Conservation (phyloP, 805 yeast genomes). For the Metschnikowia borealis region DNA sequence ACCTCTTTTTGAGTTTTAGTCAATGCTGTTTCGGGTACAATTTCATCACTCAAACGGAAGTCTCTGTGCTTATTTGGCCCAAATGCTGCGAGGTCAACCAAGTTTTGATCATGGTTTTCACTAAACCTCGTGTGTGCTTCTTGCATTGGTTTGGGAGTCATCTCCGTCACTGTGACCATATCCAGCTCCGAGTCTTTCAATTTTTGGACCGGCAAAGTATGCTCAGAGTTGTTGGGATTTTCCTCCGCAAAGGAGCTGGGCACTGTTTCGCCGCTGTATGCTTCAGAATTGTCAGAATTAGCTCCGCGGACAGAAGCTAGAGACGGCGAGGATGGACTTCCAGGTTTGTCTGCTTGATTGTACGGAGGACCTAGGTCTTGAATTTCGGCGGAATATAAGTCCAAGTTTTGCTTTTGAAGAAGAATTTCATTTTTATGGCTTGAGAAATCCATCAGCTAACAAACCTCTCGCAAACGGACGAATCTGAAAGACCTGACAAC, state of each 20-base stretch:
- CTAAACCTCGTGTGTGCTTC: not conserved
- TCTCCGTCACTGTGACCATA: constrained; percentile 10
- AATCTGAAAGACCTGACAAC: not conserved
- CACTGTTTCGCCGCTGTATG: constrained; percentile 16
- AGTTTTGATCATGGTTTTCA: not conserved
- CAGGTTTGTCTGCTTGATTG: not conserved
- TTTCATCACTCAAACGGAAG: not conserved
- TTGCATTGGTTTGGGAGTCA: not conserved
- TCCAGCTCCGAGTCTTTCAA: constrained; percentile 13
- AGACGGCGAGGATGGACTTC: constrained; percentile 17
- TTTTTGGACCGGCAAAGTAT: constrained; percentile 8
- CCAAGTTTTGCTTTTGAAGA: not conserved
- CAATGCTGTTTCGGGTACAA: not conserved
- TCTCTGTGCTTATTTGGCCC: not conserved
- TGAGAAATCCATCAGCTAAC: constrained; percentile 3
- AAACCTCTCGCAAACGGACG: not conserved
- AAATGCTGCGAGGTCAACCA: not conserved
- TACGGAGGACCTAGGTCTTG: constrained; percentile 2
- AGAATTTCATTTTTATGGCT: not conserved
- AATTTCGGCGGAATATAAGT: not conserved
- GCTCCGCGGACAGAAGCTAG: constrained; percentile 13
- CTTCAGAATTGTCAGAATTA: constrained; percentile 15
- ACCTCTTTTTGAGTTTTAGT: not conserved
- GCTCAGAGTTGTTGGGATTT: constrained; percentile 6
- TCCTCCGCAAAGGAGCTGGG: constrained; percentile 20